Base-by-base conservation (phyloP, 2,329 filamentous ascomycete species). In the Acephala macrosclerotiorum region DNA sequence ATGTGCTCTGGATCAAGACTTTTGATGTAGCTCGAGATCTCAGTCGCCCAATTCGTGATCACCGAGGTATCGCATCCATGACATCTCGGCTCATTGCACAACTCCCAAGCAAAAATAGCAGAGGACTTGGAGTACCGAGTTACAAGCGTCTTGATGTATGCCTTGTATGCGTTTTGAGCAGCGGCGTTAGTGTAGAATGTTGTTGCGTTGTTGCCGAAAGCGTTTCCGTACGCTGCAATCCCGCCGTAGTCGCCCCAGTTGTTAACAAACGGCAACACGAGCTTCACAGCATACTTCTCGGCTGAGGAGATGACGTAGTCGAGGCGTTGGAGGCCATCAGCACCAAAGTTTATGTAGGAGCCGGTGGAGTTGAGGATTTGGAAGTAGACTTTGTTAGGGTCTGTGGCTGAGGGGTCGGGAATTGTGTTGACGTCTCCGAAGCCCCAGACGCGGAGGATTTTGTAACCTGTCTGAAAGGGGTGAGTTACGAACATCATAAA, bases 161-260 rank as follows among this genome's bases (percentile, higher is more conserved):
- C 80, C 70, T 76, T 75, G 75, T 91, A 91, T 59, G 86, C 83
- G 0, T 77, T 73, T 75, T 89, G 85, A 6, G 83, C 82, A 0
- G 77, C 77, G 0, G 79, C 71, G 70, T 85, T 83, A 22, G 83
- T 86, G 77, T 88, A 91, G 82, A 87, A 91, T 7, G 16, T 79
- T 80, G 65, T 85, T 80, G 63, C 75, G 75, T 61, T 77, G 77
- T 82, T 83, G 42, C 85, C 86, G 63, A 85, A 89, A 1, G 83
- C 84, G 12, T 75, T 79, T 42, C 83, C 82, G 71, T 89, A 90
- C 1, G 85, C 84, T 14, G 81, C 79, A 75, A 89, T 88, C 53
- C 88, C 87, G 53, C 88, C 88, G 58, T 89, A 90, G 71, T 91
- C 89, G 61, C 81, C 80, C 88, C 88, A 91, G 77, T 91, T 87